Base-by-base conservation (phyloP, 2,329 filamentous ascomycete genomes). In the Metarhizium album region DNA sequence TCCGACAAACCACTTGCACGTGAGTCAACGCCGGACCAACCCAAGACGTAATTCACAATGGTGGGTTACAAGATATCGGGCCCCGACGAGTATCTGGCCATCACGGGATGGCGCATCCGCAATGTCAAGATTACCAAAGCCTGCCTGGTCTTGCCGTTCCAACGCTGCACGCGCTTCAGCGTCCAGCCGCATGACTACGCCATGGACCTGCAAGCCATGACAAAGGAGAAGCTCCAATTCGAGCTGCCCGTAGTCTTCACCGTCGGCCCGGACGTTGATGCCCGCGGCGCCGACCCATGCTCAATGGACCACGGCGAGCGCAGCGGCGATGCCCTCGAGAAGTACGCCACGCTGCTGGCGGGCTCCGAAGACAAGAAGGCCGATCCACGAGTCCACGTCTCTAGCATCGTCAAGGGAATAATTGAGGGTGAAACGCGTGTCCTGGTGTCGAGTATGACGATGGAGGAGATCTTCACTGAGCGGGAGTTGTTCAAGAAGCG, bases 361-460 rank as follows among this genome's bases (percentile, higher is more conserved):
- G 84, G 84, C 53, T 85, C 86, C 48, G 66, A 70, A 8, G 62
- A 60, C 37, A 70, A 70, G 2, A 70, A 72, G 58, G 64, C 63
- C 37, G 57, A 69, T 16, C 59, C 64, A 48, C 60, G 70, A 67
- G 56, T 78, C 49, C 86, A 91, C 68, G 82, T 93, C 16, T 84
- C 86, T 61, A 86, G 86, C 58, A 94, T 94, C 54, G 84, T 94
- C 67, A 91, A 89, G 67, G 88, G 87, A 53, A 90, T 94, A 65
- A 93, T 94, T 58, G 87, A 94, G 66, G 89, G 89, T 54, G 89
- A 94, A 67, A 90, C 86, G 1, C 79, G 89, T 52, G 85, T 88
- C 5, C 81, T 94, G 49, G 86, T 94, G 42, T 87, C 83, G 0
- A 84, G 81, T 58, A 91, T 94, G 86, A 90, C 87, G n/a, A 91